Conservation (phyloP, 1,284 basidiomycete species). For the Pholiota adiposa region DNA sequence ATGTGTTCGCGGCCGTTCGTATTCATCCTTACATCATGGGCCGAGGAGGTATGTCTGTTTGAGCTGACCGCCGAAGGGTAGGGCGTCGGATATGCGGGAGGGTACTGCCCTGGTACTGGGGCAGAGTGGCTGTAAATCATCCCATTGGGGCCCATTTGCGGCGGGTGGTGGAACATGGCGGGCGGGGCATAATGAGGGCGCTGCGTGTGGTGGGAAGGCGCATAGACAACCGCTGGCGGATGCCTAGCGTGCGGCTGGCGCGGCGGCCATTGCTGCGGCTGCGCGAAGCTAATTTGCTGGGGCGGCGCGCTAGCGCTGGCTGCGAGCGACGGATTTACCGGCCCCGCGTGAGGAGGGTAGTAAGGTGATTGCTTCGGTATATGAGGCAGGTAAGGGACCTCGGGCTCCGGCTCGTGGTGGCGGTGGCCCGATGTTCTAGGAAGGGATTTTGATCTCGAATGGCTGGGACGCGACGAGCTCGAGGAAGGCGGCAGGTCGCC, state of each 20-base stretch:
- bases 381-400: constrained; percentile 29
- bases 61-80: constrained; percentile 35
- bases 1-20: constrained; percentile 33
- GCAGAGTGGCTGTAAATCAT: constrained; percentile 61
- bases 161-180: constrained; percentile 51
- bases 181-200: constrained; percentile 52
- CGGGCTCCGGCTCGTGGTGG: constrained; percentile 23
- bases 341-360: constrained; percentile 28
- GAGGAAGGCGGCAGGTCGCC: constrained; percentile 31
- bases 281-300: constrained; percentile 35
- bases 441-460: constrained; percentile 47
- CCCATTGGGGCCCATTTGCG: constrained; percentile 48
- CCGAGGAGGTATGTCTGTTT: constrained; percentile 24
- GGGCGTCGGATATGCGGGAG: constrained; percentile 35
- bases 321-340: constrained; percentile 9
- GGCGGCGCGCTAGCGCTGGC: constrained; percentile 21
- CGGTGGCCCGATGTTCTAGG: constrained; percentile 37
- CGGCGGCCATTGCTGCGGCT: constrained; percentile 34
- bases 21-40: constrained; percentile 23
- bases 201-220: constrained; percentile 46
- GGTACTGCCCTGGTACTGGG: constrained; percentile 39
- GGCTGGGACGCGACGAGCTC: constrained; percentile 26
- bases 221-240: constrained; percentile 57
- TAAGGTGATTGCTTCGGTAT: constrained; percentile 22
- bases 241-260: constrained; percentile 32